A percentile compares a stretch with the other conserved stretches of the same genome.
phyloP scores from a whole-genome alignment of 2,329 filamentous ascomycete genomes.

The Cadophora gregata region DNA sequence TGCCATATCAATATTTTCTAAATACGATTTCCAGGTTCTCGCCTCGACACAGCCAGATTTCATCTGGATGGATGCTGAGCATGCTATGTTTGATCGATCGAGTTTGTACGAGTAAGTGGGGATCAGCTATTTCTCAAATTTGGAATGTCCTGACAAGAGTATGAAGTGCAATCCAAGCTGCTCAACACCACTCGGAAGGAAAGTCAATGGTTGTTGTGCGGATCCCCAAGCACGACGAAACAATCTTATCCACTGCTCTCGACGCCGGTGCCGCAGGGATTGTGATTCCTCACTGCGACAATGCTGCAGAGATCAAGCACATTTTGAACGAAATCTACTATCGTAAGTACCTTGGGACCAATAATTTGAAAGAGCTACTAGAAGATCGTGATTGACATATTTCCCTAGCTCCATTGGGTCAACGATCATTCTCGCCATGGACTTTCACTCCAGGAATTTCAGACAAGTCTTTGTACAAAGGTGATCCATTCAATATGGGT shows the following conservation, averaged over 20 bases:
- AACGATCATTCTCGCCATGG: conserved; percentile 22
- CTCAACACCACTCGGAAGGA: conserved; percentile 20
- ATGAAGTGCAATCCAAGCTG: conserved; percentile 17
- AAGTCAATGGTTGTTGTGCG: conserved; percentile 18
- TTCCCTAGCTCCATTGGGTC: conserved; percentile 11
- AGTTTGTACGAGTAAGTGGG: conserved; percentile 18
- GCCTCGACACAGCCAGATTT: conserved; percentile 21
- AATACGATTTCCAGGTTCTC: neutral
- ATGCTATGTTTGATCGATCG: conserved; percentile 18
- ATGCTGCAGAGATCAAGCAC: conserved; percentile 3
- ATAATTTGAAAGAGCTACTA: neutral
- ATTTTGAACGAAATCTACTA: conserved; percentile 20
- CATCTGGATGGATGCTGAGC: conserved; percentile 21
- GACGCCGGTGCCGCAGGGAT: conserved; percentile 19
- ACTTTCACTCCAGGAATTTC: conserved; percentile 22
- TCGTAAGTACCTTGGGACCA: conserved; percentile 17
- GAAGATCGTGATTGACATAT: neutral
- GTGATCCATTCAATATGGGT: conserved; percentile 18
- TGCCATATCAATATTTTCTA: too few relatives aligned
- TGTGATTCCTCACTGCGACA: conserved; percentile 21
- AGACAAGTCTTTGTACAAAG: conserved; percentile 16
- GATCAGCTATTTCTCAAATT: too few relatives aligned
- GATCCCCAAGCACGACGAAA: conserved; percentile 16
- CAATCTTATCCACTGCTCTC: conserved; percentile 16
- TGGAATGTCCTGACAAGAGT: neutral